These are phyloP conservation scores for Aspergillus nidulans DNA, from an alignment of 495 filamentous ascomycete genomes.

Conservation along the genomic window DNA sequence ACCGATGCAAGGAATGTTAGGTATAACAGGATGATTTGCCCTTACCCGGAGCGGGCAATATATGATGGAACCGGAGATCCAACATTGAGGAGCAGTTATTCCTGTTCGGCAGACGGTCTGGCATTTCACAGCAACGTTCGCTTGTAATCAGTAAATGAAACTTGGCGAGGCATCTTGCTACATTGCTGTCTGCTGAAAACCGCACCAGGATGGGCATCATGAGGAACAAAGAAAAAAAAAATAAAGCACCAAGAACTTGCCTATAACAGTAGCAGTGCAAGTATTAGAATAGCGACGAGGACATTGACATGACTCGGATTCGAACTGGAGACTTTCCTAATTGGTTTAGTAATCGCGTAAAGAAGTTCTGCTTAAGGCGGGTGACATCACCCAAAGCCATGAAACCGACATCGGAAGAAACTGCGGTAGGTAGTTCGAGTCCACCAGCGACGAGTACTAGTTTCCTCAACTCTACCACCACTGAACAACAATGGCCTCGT, in stretches of 20 bases:
- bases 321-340: no score
- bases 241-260: no score
- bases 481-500: slow-evolving; percentile 22
- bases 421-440: background rate
- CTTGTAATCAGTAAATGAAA: background rate
- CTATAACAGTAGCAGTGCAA: no score
- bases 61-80: slow-evolving; percentile 1
- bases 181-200: no score
- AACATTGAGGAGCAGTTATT: slow-evolving; percentile 1
- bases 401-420: background rate
- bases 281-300: no score
- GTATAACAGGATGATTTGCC: slow-evolving; percentile 12
- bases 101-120: slow-evolving; percentile 2
- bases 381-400: slow-evolving; percentile 37
- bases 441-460: background rate
- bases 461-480: background rate
- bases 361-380: no score
- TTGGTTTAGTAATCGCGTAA: no score
- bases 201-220: no score
- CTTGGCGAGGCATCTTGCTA: no score
- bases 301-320: no score
- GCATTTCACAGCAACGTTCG: background rate
- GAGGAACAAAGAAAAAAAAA: no score
- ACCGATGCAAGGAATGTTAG: background rate
- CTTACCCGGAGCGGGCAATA: slow-evolving; percentile 7